These are phyloP conservation scores for Aspergillus cejpii DNA, from an alignment of 2,329 filamentous ascomycete genomes.

Conservation along the genomic window DNA sequence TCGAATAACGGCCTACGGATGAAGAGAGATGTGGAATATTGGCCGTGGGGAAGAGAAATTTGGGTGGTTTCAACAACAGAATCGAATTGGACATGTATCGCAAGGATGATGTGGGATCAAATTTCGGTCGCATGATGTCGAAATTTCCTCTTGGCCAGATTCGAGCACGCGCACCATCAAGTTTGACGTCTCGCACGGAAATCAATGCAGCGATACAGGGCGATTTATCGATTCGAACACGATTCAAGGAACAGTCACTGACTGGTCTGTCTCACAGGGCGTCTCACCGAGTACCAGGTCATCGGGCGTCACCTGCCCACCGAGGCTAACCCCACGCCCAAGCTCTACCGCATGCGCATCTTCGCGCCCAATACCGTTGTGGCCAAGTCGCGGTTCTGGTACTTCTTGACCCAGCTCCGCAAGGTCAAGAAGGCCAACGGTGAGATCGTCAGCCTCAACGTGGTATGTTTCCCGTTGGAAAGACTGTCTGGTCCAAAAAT, in stretches of 20 bases:
- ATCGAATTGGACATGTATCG: neutral
- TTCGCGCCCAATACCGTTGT: slow-evolving; percentile 97
- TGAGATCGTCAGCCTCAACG: slow-evolving; percentile 96
- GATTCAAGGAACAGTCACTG: slow-evolving; percentile 22
- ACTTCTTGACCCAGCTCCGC: slow-evolving; percentile 97
- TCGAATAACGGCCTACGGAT: slow-evolving; percentile 2
- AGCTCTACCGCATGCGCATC: slow-evolving; percentile 99
- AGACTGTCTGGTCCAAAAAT: neutral
- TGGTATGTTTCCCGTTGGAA: slow-evolving; percentile 55
- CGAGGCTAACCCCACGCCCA: slow-evolving; percentile 92
- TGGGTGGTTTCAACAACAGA: slow-evolving; percentile 2
- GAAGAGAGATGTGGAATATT: neutral
- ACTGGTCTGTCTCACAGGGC: slow-evolving; percentile 58
- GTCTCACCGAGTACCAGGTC: slow-evolving; percentile 99
- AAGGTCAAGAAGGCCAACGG: slow-evolving; percentile 99
- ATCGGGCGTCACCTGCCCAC: slow-evolving; percentile 98
- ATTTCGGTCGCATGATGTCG: slow-evolving; percentile 9
- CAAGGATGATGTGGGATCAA: neutral
- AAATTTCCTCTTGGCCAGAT: slow-evolving; percentile 4
- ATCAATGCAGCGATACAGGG: slow-evolving; percentile 10
- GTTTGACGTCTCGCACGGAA: slow-evolving; percentile 13
- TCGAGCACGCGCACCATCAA: slow-evolving; percentile 8
- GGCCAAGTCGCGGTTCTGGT: slow-evolving; percentile 99
- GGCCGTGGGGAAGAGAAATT: neutral
- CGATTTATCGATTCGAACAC: slow-evolving; percentile 4